Evolutionary conservation across 225 moss, liverwort and hornwort species (phyloP).

Genomic region (Bryum argenteum): DNA sequence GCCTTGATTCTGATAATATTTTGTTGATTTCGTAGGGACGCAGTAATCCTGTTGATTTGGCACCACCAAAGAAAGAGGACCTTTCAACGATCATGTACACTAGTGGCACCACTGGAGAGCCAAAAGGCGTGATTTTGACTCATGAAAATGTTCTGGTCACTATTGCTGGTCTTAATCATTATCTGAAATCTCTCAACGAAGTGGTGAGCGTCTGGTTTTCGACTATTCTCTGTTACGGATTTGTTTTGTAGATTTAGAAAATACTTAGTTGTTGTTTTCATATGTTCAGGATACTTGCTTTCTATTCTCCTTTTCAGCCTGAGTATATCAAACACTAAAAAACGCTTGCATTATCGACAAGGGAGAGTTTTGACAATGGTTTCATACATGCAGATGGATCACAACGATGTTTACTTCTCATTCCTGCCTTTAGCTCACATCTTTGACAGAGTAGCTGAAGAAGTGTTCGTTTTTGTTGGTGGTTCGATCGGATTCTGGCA

Average conservation of each 20-base stretch:
- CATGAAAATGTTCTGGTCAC: constrained; percentile 64
- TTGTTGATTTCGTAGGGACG: constrained; percentile 42
- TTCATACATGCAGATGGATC: constrained; percentile 48
- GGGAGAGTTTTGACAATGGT: constrained; percentile 9
- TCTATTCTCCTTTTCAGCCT: constrained; percentile 26
- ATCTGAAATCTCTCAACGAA: constrained; percentile 57
- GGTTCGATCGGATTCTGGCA: constrained; percentile 85
- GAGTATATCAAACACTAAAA: neutral
- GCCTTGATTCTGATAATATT: constrained; percentile 22
- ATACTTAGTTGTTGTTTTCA: neutral
- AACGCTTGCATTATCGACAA: constrained; percentile 7
- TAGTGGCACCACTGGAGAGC: constrained; percentile 88
- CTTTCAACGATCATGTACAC: constrained; percentile 91
- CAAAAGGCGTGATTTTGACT: constrained; percentile 76
- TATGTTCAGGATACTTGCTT: constrained; percentile 14
- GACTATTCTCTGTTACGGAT: constrained; percentile 16
- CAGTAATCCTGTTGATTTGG: constrained; percentile 36
- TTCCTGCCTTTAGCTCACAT: constrained; percentile 88
- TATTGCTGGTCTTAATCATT: constrained; percentile 58
- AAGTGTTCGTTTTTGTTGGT: constrained; percentile 60
- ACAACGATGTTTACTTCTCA: constrained; percentile 66
- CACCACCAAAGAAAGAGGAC: constrained; percentile 60
- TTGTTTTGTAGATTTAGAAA: constrained; percentile 7
- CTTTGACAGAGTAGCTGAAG: constrained; percentile 78
- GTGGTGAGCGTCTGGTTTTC: constrained; percentile 39